These are phyloP conservation scores for Pugionium cornutum DNA, from an alignment of 345 rosid species.

Conservation along the genomic window DNA sequence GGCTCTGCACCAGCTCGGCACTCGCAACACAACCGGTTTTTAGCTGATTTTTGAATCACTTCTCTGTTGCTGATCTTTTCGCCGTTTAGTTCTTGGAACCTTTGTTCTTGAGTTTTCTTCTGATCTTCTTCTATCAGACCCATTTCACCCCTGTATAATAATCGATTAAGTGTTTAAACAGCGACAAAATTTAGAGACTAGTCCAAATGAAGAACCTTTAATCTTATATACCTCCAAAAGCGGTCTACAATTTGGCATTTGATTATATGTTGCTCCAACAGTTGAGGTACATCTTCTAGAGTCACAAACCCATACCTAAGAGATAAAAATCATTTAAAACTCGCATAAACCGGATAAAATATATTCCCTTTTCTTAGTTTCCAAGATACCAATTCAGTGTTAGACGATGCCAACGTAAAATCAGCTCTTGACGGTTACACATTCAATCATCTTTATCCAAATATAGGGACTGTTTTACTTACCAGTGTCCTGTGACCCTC, in stretches of 20 bases:
- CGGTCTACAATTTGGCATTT: constrained; percentile 82
- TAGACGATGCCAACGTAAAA: neutral
- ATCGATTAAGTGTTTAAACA: constrained; percentile 5
- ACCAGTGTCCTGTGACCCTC: constrained; percentile 85
- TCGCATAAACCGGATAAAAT: neutral
- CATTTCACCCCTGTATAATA: constrained; percentile 81
- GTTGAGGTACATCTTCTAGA: constrained; percentile 77
- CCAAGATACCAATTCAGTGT: constrained; percentile 9
- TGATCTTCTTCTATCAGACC: constrained; percentile 84
- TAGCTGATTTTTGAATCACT: constrained; percentile 39
- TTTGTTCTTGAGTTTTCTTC: constrained; percentile 55
- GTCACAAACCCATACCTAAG: constrained; percentile 86
- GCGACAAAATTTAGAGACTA: neutral
- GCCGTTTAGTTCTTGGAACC: constrained; percentile 55
- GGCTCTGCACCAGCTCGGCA: constrained; percentile 36
- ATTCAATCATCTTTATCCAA: neutral
- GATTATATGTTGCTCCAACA: constrained; percentile 77
- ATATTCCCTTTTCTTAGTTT: neutral
- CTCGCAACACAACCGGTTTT: constrained; percentile 25
- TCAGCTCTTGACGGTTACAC: constrained; percentile 1
- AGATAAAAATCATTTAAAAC: neutral
- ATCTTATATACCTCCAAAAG: constrained; percentile 70
- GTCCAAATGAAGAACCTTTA: constrained; percentile 7
- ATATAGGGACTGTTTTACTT: constrained; percentile 24
- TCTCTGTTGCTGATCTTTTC: constrained; percentile 40